Base-by-base conservation (phyloP, 225 moss, liverwort and hornwort genomes). In the Sphagnum contortum region DNA sequence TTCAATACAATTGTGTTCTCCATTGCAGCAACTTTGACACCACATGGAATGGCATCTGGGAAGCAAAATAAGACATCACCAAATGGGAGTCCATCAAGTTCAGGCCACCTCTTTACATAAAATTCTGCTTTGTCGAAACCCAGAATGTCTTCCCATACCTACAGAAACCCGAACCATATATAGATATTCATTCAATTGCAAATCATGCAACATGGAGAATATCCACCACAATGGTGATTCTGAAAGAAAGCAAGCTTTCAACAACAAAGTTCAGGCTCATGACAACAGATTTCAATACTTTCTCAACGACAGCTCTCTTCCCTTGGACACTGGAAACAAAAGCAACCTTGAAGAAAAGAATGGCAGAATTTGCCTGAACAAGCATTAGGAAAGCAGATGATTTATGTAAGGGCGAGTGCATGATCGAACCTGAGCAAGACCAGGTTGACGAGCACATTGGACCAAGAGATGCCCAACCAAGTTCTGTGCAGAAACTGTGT, bases 81-180 rank as follows among this genome's bases (percentile, higher is more conserved):
- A 72, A 93, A 93, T 55, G 64, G 80, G 78, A 72, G 81, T 45
- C 88, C 90, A 12, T 86, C 84, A 47, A 93, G 68, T 54, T 86
- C 55, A 13, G 88, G 88, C 92, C 92, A 93, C 70, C 83, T 72
- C 71, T 89, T 90, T 44, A 93, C 76, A 69, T 93, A 93, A 74
- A 90, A 93, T 68, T 93, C 92, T 45, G 88, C 90, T 68, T 90
- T 86, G 44, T 90, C 90, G 48, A 93, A 93, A 6, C 93, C 90
- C 4, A 88, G 66, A 65, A 93, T 90, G 70, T 93, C 88, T 73
- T 78, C 81, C 93, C 88, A 93, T 44, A 93, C 88, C 81, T 90
- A 80, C 54, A 60, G 6, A 5, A 6, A 52, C 52, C 9, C 7
- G 2, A 52, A 52, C 7, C 6, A 52, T 52, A 29, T 29, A 29